Conservation (phyloP, 1,284 basidiomycete genomes). For the Malassezia brasiliensis region DNA sequence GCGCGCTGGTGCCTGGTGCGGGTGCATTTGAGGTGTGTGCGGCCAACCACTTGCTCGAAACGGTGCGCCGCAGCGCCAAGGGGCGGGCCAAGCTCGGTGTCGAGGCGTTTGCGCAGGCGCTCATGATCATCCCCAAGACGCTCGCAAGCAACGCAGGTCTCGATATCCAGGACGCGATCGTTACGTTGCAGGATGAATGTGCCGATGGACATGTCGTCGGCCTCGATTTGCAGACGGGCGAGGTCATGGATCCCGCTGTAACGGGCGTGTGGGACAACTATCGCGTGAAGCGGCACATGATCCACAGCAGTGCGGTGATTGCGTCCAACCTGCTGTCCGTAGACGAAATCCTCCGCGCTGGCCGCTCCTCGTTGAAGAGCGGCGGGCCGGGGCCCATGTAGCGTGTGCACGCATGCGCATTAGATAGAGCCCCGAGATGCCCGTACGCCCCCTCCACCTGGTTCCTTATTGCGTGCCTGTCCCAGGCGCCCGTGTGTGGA, state of each 20-base stretch:
- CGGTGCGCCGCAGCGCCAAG: constrained; percentile 76
- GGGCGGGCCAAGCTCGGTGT: constrained; percentile 96
- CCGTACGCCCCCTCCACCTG: not conserved
- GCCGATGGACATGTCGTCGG: constrained; percentile 68
- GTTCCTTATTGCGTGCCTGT: no score
- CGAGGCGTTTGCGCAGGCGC: constrained; percentile 88
- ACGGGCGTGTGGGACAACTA: constrained; percentile 99
- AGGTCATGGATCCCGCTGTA: constrained; percentile 88
- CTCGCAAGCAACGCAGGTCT: constrained; percentile 92
- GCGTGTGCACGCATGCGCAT: not conserved
- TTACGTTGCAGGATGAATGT: constrained; percentile 83
- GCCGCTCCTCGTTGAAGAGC: constrained; percentile 49
- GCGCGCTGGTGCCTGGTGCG: constrained; percentile 77
- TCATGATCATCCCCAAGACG: constrained; percentile 92
- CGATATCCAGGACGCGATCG: constrained; percentile 91
- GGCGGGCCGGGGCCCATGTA: constrained; percentile 3
- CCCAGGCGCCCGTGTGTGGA: no score
- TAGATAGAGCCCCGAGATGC: not conserved
- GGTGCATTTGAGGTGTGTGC: constrained; percentile 97
- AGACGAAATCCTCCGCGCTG: constrained; percentile 88
- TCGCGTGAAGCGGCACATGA: constrained; percentile 94
- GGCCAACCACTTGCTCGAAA: constrained; percentile 63
- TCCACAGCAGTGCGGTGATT: constrained; percentile 93
- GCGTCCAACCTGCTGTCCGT: constrained; percentile 89
- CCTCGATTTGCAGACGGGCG: constrained; percentile 81